Conservation (phyloP, 345 rosid species). For the Eucalyptus regnans region DNA sequence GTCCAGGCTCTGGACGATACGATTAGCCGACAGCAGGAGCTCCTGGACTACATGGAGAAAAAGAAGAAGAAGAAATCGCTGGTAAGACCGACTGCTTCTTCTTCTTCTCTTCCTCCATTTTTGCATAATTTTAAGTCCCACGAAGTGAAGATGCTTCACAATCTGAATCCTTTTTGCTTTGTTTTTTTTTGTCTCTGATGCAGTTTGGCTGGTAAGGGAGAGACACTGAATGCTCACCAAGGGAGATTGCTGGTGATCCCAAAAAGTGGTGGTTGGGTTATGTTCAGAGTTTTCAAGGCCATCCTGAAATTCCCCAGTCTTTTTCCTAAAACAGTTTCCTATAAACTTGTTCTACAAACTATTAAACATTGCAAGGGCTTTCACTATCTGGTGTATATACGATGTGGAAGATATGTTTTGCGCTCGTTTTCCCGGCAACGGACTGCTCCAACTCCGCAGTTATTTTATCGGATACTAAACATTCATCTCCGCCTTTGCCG, state of each 20-base stretch:
- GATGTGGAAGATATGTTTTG: background rate
- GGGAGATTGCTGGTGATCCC: background rate
- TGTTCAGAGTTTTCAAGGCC: background rate
- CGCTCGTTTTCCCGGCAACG: background rate
- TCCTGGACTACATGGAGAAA: constrained; percentile 63
- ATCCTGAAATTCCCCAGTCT: background rate
- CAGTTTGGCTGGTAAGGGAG: background rate
- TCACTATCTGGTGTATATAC: background rate
- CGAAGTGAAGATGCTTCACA: background rate
- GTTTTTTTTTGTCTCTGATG: no score
- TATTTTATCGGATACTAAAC: background rate
- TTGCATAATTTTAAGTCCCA: background rate
- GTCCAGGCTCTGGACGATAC: constrained; percentile 79
- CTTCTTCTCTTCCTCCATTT: background rate
- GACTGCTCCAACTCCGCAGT: background rate
- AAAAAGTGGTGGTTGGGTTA: background rate
- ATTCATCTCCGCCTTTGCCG: background rate
- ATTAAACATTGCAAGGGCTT: background rate
- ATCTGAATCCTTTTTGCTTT: background rate
- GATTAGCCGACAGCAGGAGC: constrained; percentile 55
- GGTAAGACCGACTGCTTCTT: background rate
- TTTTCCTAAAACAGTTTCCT: background rate
- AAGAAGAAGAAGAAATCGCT: constrained; percentile 77
- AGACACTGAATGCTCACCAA: background rate
- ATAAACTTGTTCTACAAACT: background rate